phyloP scores from a whole-genome alignment of 805 yeast species.

The Ogataea pilisensis region DNA sequence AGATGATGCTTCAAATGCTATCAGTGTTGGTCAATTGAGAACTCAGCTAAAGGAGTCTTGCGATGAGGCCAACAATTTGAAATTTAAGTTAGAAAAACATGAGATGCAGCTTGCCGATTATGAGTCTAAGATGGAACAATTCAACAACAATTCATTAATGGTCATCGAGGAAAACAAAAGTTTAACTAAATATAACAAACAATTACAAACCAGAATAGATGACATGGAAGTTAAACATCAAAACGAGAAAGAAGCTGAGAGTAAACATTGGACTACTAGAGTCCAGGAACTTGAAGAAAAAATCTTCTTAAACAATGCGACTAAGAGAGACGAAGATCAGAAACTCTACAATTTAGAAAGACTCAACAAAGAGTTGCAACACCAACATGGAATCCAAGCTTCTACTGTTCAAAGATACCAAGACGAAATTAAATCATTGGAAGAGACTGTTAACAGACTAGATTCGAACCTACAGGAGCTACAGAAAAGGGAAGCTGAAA shows the following conservation, averaged over 20 bases:
- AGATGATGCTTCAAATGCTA: slow-evolving; percentile 28
- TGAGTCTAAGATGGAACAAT: slow-evolving; percentile 28
- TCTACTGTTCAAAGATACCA: slow-evolving; percentile 48
- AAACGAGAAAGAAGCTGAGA: slow-evolving; percentile 47
- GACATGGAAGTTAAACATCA: slow-evolving; percentile 46
- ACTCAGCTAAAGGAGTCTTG: slow-evolving; percentile 34
- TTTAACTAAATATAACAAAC: slow-evolving; percentile 49
- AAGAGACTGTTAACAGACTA: slow-evolving; percentile 44
- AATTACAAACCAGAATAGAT: slow-evolving; percentile 42
- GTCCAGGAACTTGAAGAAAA: slow-evolving; percentile 49
- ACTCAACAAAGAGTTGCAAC: slow-evolving; percentile 48
- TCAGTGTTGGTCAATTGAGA: slow-evolving; percentile 27
- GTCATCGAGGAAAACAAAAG: slow-evolving; percentile 66
- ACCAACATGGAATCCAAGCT: slow-evolving; percentile 47
- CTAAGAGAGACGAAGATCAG: slow-evolving; percentile 50
- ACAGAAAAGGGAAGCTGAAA: slow-evolving; percentile 42
- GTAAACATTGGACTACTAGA: slow-evolving; percentile 55
- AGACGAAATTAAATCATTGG: slow-evolving; percentile 55
- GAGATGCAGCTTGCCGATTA: slow-evolving; percentile 23
- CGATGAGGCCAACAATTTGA: slow-evolving; percentile 28
- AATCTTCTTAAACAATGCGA: slow-evolving; percentile 43
- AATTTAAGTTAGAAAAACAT: slow-evolving; percentile 25
- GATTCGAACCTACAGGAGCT: slow-evolving; percentile 39
- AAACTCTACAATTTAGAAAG: slow-evolving; percentile 47
- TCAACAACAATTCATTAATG: slow-evolving; percentile 52